Percentiles rank a stretch among this genome's conserved stretches.
phyloP scores from a whole-genome alignment of 2,329 filamentous ascomycete genomes.

The Hypoxylon sp. region DNA sequence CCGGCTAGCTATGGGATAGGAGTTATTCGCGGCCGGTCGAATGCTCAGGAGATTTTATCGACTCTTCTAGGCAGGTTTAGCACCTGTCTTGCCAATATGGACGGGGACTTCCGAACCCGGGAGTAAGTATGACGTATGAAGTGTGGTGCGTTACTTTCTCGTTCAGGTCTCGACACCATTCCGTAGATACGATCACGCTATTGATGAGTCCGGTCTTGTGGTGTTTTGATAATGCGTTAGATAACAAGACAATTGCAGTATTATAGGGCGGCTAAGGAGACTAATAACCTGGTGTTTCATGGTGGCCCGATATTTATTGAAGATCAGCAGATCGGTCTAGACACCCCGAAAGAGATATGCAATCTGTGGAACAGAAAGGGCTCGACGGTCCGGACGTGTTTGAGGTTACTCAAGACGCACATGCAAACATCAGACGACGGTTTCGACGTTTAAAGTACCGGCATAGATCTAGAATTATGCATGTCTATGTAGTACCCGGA shows the following conservation, averaged over 20 bases:
- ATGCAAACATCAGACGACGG: conserved; percentile 25
- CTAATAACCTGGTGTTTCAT: conserved; percentile 15
- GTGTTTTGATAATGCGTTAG: neutral
- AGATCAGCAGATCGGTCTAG: conserved; percentile 34
- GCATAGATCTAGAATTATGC: conserved; percentile 33
- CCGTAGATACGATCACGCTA: neutral
- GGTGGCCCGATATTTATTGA: conserved; percentile 27
- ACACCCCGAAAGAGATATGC: conserved; percentile 1
- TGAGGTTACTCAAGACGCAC: conserved; percentile 7
- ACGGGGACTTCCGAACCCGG: neutral
- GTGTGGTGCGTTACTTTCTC: neutral
- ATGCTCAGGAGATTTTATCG: neutral
- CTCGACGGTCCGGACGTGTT: conserved; percentile 6
- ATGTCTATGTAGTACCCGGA: conserved; percentile 13
- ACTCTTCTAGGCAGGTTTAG: neutral
- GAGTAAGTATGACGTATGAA: neutral
- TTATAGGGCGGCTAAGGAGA: neutral
- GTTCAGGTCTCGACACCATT: neutral
- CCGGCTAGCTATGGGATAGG: conserved; percentile 1
- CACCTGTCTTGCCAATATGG: neutral
- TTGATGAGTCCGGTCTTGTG: neutral
- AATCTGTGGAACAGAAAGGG: conserved; percentile 1
- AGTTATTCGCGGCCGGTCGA: neutral
- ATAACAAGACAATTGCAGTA: neutral
- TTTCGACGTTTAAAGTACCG: conserved; percentile 19